phyloP scores from a whole-genome alignment of 257 asterid species.

The Primulina huaijiensis region DNA sequence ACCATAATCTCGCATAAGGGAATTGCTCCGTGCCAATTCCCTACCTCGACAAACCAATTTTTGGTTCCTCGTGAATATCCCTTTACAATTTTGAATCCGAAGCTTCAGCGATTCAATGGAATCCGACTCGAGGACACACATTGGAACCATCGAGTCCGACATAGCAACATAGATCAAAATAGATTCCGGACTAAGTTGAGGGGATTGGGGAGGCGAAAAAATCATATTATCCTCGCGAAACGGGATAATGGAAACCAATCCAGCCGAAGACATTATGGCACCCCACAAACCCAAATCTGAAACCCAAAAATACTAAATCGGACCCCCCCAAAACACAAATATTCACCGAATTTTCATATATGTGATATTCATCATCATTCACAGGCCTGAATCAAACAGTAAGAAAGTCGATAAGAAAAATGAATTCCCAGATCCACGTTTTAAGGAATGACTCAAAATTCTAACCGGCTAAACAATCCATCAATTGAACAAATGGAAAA shows the following conservation, averaged over 20 bases:
- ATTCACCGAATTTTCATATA: slow-evolving; percentile 28
- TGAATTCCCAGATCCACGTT: not conserved
- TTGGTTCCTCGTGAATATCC: slow-evolving; percentile 65
- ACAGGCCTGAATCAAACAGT: slow-evolving; percentile 25
- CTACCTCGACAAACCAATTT: slow-evolving; percentile 82
- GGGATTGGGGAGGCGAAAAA: slow-evolving; percentile 39
- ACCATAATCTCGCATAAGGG: slow-evolving; percentile 73
- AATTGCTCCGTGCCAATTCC: slow-evolving; percentile 71
- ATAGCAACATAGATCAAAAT: slow-evolving; percentile 52
- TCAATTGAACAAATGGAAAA: not conserved
- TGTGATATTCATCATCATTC: slow-evolving; percentile 22
- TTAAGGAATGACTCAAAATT: not conserved
- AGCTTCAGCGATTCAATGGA: slow-evolving; percentile 76
- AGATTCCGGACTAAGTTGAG: slow-evolving; percentile 49
- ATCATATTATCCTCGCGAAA: slow-evolving; percentile 43
- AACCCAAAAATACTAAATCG: slow-evolving; percentile 30
- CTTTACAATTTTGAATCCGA: slow-evolving; percentile 63
- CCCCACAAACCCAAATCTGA: slow-evolving; percentile 28
- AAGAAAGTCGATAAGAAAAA: not conserved
- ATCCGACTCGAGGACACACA: slow-evolving; percentile 70
- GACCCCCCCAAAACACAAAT: slow-evolving; percentile 27
- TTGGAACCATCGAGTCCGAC: slow-evolving; percentile 70
- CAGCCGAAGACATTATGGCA: slow-evolving; percentile 69
- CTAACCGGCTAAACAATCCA: not conserved
- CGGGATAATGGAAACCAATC: slow-evolving; percentile 57